Percentiles rank a stretch among this genome's conserved stretches.
phyloP scores from a whole-genome alignment of 2,329 filamentous ascomycete genomes.

The Diaporthe ampelina region DNA sequence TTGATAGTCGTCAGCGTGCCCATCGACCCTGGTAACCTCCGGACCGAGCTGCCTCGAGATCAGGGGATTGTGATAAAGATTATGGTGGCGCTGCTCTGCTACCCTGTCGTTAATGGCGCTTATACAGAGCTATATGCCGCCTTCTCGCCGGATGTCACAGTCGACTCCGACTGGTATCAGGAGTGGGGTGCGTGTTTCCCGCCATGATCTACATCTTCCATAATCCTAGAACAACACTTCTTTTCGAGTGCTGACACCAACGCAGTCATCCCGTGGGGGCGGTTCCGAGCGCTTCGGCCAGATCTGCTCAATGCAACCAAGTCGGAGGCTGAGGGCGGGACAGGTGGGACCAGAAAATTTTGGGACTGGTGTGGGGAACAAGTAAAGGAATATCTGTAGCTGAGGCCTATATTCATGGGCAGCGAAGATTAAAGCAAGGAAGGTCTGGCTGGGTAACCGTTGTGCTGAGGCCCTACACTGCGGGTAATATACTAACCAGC shows the following conservation, averaged over 20 bases:
- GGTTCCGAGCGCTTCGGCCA: background rate
- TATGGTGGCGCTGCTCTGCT: constrained; percentile 26
- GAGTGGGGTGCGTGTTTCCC: constrained; percentile 43
- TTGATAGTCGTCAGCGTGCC: constrained; percentile 46
- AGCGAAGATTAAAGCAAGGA: too few species aligned
- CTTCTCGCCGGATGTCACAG: constrained; percentile 52
- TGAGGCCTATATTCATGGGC: too few species aligned
- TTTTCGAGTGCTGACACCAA: background rate
- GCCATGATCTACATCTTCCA: background rate
- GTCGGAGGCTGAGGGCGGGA: background rate
- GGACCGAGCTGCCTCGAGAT: constrained; percentile 41
- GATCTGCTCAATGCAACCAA: constrained; percentile 9
- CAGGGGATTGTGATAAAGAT: background rate
- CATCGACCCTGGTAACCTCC: constrained; percentile 48
- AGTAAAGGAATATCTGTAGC: background rate
- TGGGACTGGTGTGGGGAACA: constrained; percentile 2
- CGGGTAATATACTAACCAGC: too few species aligned
- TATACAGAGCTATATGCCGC: constrained; percentile 57
- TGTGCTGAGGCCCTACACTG: too few species aligned
- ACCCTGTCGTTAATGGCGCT: constrained; percentile 49
- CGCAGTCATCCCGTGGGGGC: background rate
- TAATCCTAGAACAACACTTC: background rate
- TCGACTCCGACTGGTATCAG: constrained; percentile 44
- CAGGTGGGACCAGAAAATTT: background rate
- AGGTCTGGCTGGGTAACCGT: too few species aligned